phyloP scores from a whole-genome alignment of 2,329 filamentous ascomycete genomes.

The Mycogone perniciosa region DNA sequence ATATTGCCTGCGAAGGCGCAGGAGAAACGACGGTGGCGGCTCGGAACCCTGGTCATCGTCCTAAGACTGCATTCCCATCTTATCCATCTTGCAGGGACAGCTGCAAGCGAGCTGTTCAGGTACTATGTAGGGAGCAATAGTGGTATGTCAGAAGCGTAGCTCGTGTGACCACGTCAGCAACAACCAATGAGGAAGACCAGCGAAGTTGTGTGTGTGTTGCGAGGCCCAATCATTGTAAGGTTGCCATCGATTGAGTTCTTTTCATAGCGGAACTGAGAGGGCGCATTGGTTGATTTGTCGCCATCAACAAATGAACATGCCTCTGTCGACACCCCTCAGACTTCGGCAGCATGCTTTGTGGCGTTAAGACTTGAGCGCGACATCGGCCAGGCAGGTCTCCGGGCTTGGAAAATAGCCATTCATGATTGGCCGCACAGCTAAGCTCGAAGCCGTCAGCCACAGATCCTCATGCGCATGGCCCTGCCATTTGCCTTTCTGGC shows the following conservation, averaged over 20 bases:
- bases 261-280: neutral
- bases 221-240: too few relatives aligned
- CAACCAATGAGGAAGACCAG: neutral
- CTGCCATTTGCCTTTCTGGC: neutral
- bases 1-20: neutral
- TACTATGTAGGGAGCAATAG: slow-evolving; percentile 3
- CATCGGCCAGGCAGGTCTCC: slow-evolving; percentile 12
- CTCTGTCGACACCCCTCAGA: neutral
- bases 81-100: slow-evolving; percentile 10
- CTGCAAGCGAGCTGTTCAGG: slow-evolving; percentile 7
- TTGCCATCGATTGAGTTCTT: too few relatives aligned
- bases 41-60: slow-evolving; percentile 2
- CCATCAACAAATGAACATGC: neutral
- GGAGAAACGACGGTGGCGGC: neutral
- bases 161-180: slow-evolving; percentile 5
- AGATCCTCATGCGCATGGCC: slow-evolving; percentile 12
- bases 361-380: slow-evolving; percentile 12
- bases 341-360: slow-evolving; percentile 4
- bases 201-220: too few relatives aligned
- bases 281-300: neutral
- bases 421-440: slow-evolving; percentile 10
- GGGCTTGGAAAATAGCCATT: slow-evolving; percentile 9
- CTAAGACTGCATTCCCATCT: slow-evolving; percentile 8
- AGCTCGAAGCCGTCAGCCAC: slow-evolving; percentile 13
- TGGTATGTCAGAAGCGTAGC: neutral